Base-by-base conservation (phyloP, 108 stramenopile species). In the Cyclotella baltica region DNA sequence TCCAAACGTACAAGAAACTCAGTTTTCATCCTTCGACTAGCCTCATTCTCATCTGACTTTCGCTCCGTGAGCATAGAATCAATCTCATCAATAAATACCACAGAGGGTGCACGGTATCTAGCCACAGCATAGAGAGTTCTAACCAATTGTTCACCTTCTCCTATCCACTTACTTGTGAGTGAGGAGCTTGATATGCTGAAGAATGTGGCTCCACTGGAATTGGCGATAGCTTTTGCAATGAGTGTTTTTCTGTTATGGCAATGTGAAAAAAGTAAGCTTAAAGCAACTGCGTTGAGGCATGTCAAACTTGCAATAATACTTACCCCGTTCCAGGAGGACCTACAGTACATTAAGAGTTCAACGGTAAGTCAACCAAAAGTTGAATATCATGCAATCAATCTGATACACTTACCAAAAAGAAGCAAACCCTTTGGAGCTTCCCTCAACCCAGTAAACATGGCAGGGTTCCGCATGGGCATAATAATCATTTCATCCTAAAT, bases 161-260 rank as follows among this genome's bases (percentile, higher is more conserved):
- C 99, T 53, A 99, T 99, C 98, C 98, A 99, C 83, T 99, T 99
- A 84, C 93, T 95, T 23, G 97, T 99, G 22, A 99, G 83, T 0
- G 98, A 98, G 18, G 98, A 98, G 67, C 97, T 94, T 10, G 97
- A 98, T 57, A 99, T 99, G 43, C 89, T 90, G 77, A 99, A 99
- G 85, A 99, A 99, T 16, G 97, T 98, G 3, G 99, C 98, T 22
- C 96, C 96, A 50, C 88, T 89, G 84, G 97, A 92, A 81, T 98
- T 90, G 16, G 99, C 98, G 77, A 99, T 98, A 3, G 99, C 99
- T 75, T 98, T 98, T 64, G 97, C 99, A 73, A 99, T 99, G 47
- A 99, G 75, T 1, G 99, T 99, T 83, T 99, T 99, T 97, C 97
- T 34, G 88, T 88, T 57, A 36, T 38, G 25, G 31, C 27, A 23